Conservation (phyloP, 495 filamentous ascomycete genomes). For the Penicillium dipodomyicola region DNA sequence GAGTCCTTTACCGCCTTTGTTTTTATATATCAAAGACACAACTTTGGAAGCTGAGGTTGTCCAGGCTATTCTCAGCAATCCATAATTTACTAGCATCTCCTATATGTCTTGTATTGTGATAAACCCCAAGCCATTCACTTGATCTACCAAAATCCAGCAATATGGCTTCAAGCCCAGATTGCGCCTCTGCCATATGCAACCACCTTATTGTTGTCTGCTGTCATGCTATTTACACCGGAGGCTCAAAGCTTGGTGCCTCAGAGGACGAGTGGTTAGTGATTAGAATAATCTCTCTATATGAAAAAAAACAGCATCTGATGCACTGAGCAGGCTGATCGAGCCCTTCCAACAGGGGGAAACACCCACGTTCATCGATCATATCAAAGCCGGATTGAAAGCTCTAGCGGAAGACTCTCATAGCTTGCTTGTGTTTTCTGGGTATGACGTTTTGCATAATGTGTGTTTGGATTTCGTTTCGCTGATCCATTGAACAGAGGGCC, state of each 20-base stretch:
- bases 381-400: slow-evolving; percentile 56
- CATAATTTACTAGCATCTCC: not conserved
- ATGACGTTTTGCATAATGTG: slow-evolving; percentile 10
- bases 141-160: not conserved
- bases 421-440: slow-evolving; percentile 71
- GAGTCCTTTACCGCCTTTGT: not conserved
- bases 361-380: slow-evolving; percentile 68
- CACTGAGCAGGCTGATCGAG: slow-evolving; percentile 51
- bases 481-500: slow-evolving; percentile 49
- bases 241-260: slow-evolving; percentile 52
- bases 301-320: not conserved
- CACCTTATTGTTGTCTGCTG: slow-evolving; percentile 76
- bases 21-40: not conserved
- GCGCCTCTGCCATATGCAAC: slow-evolving; percentile 7
- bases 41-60: not conserved
- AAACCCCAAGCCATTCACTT: not conserved
- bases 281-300: not conserved
- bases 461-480: not conserved
- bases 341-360: slow-evolving; percentile 71
- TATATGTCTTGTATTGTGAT: not conserved
- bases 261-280: slow-evolving; percentile 64
- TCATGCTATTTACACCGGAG: slow-evolving; percentile 74
- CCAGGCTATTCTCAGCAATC: not conserved
- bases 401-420: slow-evolving; percentile 38
- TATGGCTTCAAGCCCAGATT: not conserved